A percentile compares a stretch with the other conserved stretches of the same genome.
Conservation (phyloP, 371 early-diverging fungal species). For the Coemansia sp. region DNA sequence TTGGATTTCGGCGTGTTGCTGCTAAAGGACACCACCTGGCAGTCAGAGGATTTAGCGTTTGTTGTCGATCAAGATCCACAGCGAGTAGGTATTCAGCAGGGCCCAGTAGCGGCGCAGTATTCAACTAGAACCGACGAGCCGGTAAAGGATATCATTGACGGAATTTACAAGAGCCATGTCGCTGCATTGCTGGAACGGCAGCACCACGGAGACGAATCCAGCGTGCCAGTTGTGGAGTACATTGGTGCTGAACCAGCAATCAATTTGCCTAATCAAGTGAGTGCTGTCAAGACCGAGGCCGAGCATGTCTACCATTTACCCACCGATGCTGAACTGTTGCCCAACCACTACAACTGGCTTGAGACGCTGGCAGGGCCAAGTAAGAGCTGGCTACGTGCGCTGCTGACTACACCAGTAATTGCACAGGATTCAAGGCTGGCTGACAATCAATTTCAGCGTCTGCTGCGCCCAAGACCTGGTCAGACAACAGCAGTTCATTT, state of each 20-base stretch:
- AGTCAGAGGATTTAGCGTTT: constrained; percentile 87
- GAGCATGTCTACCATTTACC: constrained; percentile 13
- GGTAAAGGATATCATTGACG: constrained; percentile 83
- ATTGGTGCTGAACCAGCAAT: constrained; percentile 58
- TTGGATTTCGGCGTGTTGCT: constrained; percentile 91
- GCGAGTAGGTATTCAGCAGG: constrained; percentile 88
- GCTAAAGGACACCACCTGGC: constrained; percentile 94
- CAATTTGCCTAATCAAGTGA: not conserved
- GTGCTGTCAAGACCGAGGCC: not conserved
- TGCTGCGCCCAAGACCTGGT: constrained; percentile 78
- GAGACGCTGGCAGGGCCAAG: constrained; percentile 70
- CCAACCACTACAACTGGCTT: constrained; percentile 59
- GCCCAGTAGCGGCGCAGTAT: constrained; percentile 85
- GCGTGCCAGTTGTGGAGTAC: constrained; percentile 81
- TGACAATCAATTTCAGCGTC: constrained; percentile 73
- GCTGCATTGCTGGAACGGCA: constrained; percentile 71
- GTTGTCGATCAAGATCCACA: constrained; percentile 85
- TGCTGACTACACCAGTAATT: constrained; percentile 76
- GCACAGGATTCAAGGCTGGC: constrained; percentile 74
- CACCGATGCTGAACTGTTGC: not conserved
- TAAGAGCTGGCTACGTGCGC: constrained; percentile 82
- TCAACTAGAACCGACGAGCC: constrained; percentile 80
- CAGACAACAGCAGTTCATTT: constrained; percentile 68
- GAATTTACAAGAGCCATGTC: constrained; percentile 79
- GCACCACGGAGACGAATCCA: constrained; percentile 60